Percentiles rank a stretch among this genome's conserved stretches.
phyloP scores from a whole-genome alignment of 371 early-diverging fungal genomes.

The Capillidium rhysosporum region DNA sequence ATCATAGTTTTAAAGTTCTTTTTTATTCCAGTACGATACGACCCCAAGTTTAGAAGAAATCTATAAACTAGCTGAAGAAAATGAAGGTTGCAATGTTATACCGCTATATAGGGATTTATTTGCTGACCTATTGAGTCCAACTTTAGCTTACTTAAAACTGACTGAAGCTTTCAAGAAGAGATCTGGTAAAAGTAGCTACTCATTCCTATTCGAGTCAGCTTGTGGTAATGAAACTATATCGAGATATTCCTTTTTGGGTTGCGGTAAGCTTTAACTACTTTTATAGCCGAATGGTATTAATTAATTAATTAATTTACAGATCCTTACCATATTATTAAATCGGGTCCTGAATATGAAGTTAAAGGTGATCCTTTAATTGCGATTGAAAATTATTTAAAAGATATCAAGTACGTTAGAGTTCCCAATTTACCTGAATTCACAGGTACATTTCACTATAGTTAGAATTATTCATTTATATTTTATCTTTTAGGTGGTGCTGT shows the following conservation, averaged over 20 bases:
- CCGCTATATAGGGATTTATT: slow-evolving; percentile 74
- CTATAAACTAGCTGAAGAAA: slow-evolving; percentile 24
- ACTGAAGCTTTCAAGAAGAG: slow-evolving; percentile 11
- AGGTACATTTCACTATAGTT: slow-evolving; percentile 19
- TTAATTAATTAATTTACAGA: slow-evolving; percentile 26
- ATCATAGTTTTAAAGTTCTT: too few species aligned
- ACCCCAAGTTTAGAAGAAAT: slow-evolving; percentile 33
- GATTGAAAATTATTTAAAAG: slow-evolving; percentile 60
- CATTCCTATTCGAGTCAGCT: slow-evolving; percentile 93
- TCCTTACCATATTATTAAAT: slow-evolving; percentile 64
- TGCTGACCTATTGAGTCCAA: slow-evolving; percentile 86
- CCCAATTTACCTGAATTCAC: slow-evolving; percentile 75
- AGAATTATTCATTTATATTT: background rate
- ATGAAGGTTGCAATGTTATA: slow-evolving; percentile 49
- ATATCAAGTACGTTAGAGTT: slow-evolving; percentile 51
- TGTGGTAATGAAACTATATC: slow-evolving; percentile 85
- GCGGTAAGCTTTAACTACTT: slow-evolving; percentile 33
- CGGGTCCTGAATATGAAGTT: slow-evolving; percentile 41
- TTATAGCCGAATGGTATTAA: background rate
- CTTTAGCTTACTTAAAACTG: slow-evolving; percentile 84
- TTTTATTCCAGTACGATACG: too few species aligned
- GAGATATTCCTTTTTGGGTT: slow-evolving; percentile 86
- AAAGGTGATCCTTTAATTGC: slow-evolving; percentile 71
- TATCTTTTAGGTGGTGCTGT: slow-evolving; percentile 88
- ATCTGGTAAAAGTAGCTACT: slow-evolving; percentile 17